phyloP scores from a whole-genome alignment of 2,329 filamentous ascomycete species.

The Chrysoporthe deuterocubensis region DNA sequence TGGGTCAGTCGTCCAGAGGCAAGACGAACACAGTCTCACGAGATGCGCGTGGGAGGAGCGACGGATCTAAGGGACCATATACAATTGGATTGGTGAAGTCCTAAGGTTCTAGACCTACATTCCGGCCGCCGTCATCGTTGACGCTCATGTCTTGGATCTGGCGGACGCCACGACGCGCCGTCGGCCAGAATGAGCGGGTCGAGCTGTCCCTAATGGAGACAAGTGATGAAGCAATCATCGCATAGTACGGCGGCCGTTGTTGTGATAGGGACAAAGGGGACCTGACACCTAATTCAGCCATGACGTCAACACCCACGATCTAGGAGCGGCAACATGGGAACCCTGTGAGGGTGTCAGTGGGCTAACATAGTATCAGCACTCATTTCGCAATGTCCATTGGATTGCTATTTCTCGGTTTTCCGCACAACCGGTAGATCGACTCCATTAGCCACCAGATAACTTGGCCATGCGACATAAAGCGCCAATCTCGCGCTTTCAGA shows the following conservation, averaged over 20 bases:
- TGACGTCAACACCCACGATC: slow-evolving; percentile 9
- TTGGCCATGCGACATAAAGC: background rate
- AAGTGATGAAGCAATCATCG: slow-evolving; percentile 1
- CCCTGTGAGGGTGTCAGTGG: background rate
- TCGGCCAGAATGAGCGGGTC: background rate
- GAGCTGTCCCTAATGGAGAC: slow-evolving; percentile 8
- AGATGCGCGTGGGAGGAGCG: background rate
- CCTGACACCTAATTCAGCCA: background rate
- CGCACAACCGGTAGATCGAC: background rate
- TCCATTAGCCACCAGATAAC: background rate
- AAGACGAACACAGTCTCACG: background rate
- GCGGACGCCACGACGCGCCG: slow-evolving; percentile 1
- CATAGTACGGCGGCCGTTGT: background rate
- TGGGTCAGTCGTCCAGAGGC: background rate
- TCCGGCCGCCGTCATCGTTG: slow-evolving; percentile 22
- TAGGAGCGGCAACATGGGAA: background rate
- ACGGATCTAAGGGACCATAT: background rate
- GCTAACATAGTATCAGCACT: background rate
- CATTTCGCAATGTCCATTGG: background rate
- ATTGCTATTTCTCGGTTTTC: background rate
- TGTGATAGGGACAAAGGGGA: background rate
- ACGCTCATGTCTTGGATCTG: slow-evolving; percentile 24
- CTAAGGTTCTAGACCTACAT: background rate
- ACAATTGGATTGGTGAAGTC: background rate
- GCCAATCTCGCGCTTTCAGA: background rate